Percentiles rank a stretch among this genome's conserved stretches.
These are phyloP conservation scores for Suillus cothurnatus DNA, from an alignment of 768 basidiomycete species.

Conservation along the genomic window DNA sequence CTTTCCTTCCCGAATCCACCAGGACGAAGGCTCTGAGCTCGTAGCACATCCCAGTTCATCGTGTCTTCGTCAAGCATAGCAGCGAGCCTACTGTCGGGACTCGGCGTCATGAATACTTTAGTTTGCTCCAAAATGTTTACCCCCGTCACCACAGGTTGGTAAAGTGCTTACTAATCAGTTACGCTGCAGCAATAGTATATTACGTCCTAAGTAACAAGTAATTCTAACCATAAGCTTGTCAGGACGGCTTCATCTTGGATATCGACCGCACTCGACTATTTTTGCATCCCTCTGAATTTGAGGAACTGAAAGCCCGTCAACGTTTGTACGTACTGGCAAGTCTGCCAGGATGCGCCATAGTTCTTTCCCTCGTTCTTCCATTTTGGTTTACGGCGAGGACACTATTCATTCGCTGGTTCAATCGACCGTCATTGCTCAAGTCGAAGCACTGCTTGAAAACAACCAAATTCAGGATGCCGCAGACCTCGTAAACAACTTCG, in stretches of 20 bases:
- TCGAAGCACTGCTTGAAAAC: constrained; percentile 65
- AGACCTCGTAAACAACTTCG: constrained; percentile 57
- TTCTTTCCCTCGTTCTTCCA: constrained; percentile 65
- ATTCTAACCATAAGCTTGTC: not conserved
- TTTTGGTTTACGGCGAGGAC: constrained; percentile 63
- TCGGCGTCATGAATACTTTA: not conserved
- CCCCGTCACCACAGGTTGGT: not conserved
- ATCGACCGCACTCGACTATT: not conserved
- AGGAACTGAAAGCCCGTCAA: not conserved
- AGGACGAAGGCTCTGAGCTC: constrained; percentile 50
- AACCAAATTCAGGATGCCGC: constrained; percentile 68
- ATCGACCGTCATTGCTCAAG: constrained; percentile 71
- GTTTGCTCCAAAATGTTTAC: not conserved
- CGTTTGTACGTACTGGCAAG: not conserved
- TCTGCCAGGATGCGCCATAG: constrained; percentile 23
- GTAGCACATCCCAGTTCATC: constrained; percentile 45
- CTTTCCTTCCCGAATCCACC: constrained; percentile 68
- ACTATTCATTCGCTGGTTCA: constrained; percentile 69
- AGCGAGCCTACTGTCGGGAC: not conserved
- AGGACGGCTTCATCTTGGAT: not conserved
- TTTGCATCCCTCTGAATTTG: not conserved
- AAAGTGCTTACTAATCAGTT: constrained; percentile 1
- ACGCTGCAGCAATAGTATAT: not conserved
- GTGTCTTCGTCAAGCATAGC: not conserved
- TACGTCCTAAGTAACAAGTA: not conserved